Conservation (phyloP, 2,329 filamentous ascomycete species). For the Nigrospora osmanthi region DNA sequence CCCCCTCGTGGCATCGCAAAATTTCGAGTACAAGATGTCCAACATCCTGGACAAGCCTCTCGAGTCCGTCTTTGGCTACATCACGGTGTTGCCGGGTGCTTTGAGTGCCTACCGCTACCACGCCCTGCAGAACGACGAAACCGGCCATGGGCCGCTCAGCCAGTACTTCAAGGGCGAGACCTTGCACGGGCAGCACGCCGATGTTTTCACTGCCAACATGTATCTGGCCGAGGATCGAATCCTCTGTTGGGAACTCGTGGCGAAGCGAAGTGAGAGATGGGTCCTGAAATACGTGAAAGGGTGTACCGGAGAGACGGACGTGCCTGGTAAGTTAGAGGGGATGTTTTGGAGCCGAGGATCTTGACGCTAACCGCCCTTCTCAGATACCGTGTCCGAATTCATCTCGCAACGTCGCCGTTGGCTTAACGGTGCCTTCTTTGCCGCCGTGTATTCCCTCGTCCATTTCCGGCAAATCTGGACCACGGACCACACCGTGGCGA, state of each 20-base stretch:
- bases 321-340: slow-evolving; percentile 63
- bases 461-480: slow-evolving; percentile 90
- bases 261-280: slow-evolving; percentile 91
- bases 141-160: slow-evolving; percentile 82
- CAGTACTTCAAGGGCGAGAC: slow-evolving; percentile 98
- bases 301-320: slow-evolving; percentile 95
- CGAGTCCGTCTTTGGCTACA: slow-evolving; percentile 96
- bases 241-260: slow-evolving; percentile 89
- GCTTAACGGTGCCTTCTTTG: slow-evolving; percentile 98
- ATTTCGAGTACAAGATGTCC: slow-evolving; percentile 99
- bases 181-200: slow-evolving; percentile 79
- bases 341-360: neutral
- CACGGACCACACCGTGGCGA: slow-evolving; percentile 82
- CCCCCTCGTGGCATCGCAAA: slow-evolving; percentile 89
- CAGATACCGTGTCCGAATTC: slow-evolving; percentile 89
- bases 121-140: slow-evolving; percentile 94
- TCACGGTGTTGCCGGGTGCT: slow-evolving; percentile 90
- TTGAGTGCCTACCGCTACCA: slow-evolving; percentile 98
- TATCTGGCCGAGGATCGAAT: slow-evolving; percentile 98
- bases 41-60: slow-evolving; percentile 98
- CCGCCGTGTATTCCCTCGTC: slow-evolving; percentile 91
- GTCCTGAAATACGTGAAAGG: slow-evolving; percentile 96
- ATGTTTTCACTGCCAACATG: slow-evolving; percentile 99
- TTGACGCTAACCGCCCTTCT: slow-evolving; percentile 15
- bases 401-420: slow-evolving; percentile 93